Percentiles rank a stretch among this genome's conserved stretches.
phyloP scores from a whole-genome alignment of 108 stramenopile genomes.

The Discostella pseudostelligera region DNA sequence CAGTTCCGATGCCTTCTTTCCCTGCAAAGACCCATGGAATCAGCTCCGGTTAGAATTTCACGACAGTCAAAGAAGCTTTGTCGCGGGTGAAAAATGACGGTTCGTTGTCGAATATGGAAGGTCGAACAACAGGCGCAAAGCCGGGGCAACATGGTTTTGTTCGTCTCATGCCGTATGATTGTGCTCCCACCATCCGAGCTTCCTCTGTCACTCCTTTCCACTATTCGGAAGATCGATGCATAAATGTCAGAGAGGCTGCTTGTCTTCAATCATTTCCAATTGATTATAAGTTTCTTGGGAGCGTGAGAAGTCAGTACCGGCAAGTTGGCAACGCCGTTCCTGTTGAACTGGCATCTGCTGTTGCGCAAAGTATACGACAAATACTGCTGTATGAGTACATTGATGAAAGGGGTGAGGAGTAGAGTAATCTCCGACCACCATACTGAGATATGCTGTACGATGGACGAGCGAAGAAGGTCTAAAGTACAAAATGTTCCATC shows the following conservation, averaged over 20 bases:
- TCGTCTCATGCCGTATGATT: conserved; percentile 19
- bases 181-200: conserved; percentile 35
- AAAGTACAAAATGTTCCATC: no score
- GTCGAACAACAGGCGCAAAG: conserved; percentile 11
- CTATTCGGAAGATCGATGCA: conserved; percentile 33
- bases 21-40: conserved; percentile 38
- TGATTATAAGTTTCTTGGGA: conserved; percentile 36
- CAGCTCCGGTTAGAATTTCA: conserved; percentile 16
- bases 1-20: conserved; percentile 20
- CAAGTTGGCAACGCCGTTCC: conserved; percentile 60
- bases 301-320: conserved; percentile 30
- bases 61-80: conserved; percentile 39
- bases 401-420: not conserved
- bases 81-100: conserved; percentile 7
- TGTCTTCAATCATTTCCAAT: conserved; percentile 45
- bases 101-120: conserved; percentile 22
- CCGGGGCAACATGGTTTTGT: conserved; percentile 30
- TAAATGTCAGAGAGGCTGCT: conserved; percentile 44
- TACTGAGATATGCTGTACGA: no score
- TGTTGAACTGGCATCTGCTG: conserved; percentile 30
- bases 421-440: no score
- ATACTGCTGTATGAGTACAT: conserved; percentile 22
- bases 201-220: conserved; percentile 20
- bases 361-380: conserved; percentile 35
- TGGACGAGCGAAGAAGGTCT: no score